Evolutionary conservation across 805 yeast species (phyloP), one percentile per base, ranked within the genome.

Genomic region (Starmerella apis): DNA sequence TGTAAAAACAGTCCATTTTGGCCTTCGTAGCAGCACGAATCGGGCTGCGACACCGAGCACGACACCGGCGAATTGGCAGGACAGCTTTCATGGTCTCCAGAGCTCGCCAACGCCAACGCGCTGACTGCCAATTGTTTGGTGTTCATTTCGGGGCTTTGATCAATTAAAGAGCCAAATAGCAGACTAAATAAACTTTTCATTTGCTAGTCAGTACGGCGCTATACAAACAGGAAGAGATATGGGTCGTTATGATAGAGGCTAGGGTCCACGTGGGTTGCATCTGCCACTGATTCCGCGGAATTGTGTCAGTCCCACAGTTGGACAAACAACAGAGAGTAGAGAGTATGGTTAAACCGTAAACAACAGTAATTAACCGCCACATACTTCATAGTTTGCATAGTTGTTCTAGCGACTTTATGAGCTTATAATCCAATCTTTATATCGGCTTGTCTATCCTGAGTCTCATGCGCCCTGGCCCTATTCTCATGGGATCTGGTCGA

Each of bases 1-100:
- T 78, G 83, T 46, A 88, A 66, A 32, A 88, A 70, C 14, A 86
- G 72, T 5, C 96, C 96, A 43, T 94, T 90, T 9, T 88, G 88
- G 43, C 77, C 75, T 62, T 87, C 95, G 63, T 80, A 85, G 67
- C 96, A 88, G 62, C 96, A 88, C 2, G 77, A 62, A 63, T 86
- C 80, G 54, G 47, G 38, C 18, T 32, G 39, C 18, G 53, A 47
- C 19, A 50, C 48, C 9, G 59, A 51, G 53, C 70, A 66, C 30
- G 68, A 64, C 42, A 59, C 50, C 18, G 69, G 68, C n/a, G 62
- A 33, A 52, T 65, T 61, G 5, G 50, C 54, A 2, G 67, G 67
- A 49, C 70, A 66, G 31, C 59, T 35, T 22, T 53, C 52, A 56
- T 65, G 69, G 43, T 51, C 54, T n/a, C 55, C 55, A 5, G 51